Percentiles rank a stretch among this genome's conserved stretches.
These are phyloP conservation scores for Asterophora parasitica DNA, from an alignment of 768 basidiomycete species.

Conservation along the genomic window DNA sequence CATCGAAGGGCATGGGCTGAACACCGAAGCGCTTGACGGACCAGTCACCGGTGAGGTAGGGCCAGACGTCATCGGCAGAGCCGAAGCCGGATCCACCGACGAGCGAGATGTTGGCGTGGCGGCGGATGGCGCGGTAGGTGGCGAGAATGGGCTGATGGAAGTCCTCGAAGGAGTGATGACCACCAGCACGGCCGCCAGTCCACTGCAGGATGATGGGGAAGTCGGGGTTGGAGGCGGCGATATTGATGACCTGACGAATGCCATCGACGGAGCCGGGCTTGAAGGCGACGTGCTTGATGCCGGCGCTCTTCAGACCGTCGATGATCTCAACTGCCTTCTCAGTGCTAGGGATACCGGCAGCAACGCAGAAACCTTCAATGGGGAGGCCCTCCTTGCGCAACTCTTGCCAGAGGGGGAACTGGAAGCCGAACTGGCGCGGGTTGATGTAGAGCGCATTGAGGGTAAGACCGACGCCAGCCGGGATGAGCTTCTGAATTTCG, in stretches of 20 bases:
- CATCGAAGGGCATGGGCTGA: constrained; percentile 98
- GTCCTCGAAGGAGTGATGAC: constrained; percentile 97
- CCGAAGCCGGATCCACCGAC: constrained; percentile 96
- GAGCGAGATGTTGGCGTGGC: constrained; percentile 82
- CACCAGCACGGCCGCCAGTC: constrained; percentile 98
- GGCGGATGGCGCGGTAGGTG: constrained; percentile 88
- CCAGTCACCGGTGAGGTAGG: constrained; percentile 97
- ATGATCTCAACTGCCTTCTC: constrained; percentile 99
- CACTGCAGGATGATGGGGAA: constrained; percentile 98
- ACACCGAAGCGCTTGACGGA: constrained; percentile 72
- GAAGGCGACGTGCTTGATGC: constrained; percentile 95
- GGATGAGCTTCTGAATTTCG: constrained; percentile 85
- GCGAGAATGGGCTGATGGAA: constrained; percentile 94
- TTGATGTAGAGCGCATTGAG: constrained; percentile 98
- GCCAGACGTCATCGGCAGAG: constrained; percentile 92
- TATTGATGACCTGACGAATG: constrained; percentile 94
- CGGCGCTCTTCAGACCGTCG: constrained; percentile 68
- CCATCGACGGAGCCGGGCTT: constrained; percentile 99
- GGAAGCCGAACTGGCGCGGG: constrained; percentile 95
- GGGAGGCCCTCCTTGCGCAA: constrained; percentile 94
- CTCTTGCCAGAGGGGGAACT: constrained; percentile 96
- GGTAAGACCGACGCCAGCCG: constrained; percentile 87
- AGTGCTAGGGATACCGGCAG: constrained; percentile 93
- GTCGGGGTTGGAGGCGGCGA: constrained; percentile 88
- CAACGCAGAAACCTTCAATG: constrained; percentile 98